Base-by-base conservation (phyloP, 2,329 filamentous ascomycete species). In the Leptographium wingfieldii region DNA sequence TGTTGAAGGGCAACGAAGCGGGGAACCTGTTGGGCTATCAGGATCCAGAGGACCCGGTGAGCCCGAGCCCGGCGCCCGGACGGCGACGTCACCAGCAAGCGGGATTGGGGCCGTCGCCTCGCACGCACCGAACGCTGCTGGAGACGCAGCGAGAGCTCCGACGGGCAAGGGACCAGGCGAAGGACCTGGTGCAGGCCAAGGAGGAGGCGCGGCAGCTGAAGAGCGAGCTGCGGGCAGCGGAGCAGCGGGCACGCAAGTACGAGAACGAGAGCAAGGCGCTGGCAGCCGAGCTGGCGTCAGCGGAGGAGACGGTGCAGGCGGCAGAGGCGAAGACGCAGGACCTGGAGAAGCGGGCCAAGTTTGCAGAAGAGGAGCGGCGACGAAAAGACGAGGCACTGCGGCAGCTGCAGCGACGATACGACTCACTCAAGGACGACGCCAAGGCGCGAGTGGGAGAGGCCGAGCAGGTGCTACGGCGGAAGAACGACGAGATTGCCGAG, bases 111-210 rank as follows among this genome's bases (percentile, higher is more conserved):
- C 70, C 76, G 0, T 80, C 80, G 3, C 78, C 79, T 6, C 72
- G 74, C 25, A 79, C 77, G 1, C 77, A 81, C 55, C 74, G 76
- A 61, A 79, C 76, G 3, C 67, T 83, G 5, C 61, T 79, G 1
- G 80, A 84, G 46, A 76, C 76, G 3, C 77, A 79, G 59, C 73
- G 77, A 48, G 81, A 85, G 67, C 71, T 84, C 12, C 76, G 77
- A 58, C 76, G 75, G 60, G 80, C 81, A 19, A 76, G 78, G 59
- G 75, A 76, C 6, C 80, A 85, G 63, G 70, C 79, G 1, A 77
- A 74, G 63, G 78, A 85, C 62, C 71, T 81, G 57, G 72, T 75
- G 2, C 73, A 73, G 16, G 70, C 84, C 33, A 76, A 77, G 31
- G 74, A 79, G 11, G 80, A 86, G 66, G 69, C 82, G n/a, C 73